Evolutionary conservation across 768 basidiomycete species (phyloP).

Genomic region (Russula ochroleuca): DNA sequence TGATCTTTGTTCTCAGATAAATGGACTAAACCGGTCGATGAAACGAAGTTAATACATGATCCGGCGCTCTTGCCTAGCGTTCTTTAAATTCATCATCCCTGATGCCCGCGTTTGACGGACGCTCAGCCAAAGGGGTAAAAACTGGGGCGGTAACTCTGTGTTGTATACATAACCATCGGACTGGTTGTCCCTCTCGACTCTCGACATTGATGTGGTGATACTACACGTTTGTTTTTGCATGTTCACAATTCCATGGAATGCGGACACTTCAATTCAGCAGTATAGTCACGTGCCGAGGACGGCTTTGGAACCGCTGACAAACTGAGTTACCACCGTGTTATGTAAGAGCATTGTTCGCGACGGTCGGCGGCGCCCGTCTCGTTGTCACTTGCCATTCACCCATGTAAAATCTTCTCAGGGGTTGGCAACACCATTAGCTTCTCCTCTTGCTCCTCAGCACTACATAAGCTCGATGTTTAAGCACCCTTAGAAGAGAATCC

Average conservation of each 20-base stretch:
- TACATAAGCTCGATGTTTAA: too few relatives aligned
- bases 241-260: constrained; percentile 4
- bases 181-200: neutral
- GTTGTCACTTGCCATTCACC: too few relatives aligned
- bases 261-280: neutral
- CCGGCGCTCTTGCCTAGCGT: constrained; percentile 35
- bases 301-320: too few relatives aligned
- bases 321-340: too few relatives aligned
- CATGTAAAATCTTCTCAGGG: too few relatives aligned
- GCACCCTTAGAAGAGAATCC: too few relatives aligned
- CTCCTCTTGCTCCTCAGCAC: too few relatives aligned
- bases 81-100: constrained; percentile 27
- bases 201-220: neutral
- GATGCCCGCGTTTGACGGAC: neutral
- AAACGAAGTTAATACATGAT: constrained; percentile 32
- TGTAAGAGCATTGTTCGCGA: too few relatives aligned
- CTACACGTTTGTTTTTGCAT: neutral
- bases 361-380: too few relatives aligned
- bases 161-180: neutral
- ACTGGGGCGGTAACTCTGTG: neutral
- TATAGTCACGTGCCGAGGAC: neutral
- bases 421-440: too few relatives aligned
- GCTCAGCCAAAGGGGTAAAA: neutral
- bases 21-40: constrained; percentile 39
- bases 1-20: constrained; percentile 32